phyloP scores from a whole-genome alignment of 495 filamentous ascomycete species.

The Aspergillus sparsus region DNA sequence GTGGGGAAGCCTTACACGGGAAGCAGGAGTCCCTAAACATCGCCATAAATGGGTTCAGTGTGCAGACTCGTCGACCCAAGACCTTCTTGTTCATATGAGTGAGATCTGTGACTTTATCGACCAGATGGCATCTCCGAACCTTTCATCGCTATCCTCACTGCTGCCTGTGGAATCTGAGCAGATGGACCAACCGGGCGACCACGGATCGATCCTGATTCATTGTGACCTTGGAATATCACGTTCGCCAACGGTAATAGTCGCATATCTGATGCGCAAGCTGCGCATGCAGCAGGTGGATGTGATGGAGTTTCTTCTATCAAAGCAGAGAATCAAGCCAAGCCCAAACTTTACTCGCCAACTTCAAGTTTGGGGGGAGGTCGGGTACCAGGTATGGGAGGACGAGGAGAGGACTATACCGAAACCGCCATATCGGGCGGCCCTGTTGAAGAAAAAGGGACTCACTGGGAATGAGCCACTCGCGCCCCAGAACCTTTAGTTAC shows the following conservation, averaged over 20 bases:
- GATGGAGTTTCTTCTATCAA: constrained; percentile 21
- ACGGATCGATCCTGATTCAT: constrained; percentile 36
- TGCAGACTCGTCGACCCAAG: constrained; percentile 38
- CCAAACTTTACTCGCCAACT: constrained; percentile 31
- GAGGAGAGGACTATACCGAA: constrained; percentile 32
- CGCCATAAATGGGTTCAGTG: constrained; percentile 38
- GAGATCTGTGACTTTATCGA: constrained; percentile 47
- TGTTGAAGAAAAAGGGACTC: constrained; percentile 26
- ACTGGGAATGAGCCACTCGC: constrained; percentile 34
- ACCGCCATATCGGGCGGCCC: constrained; percentile 25
- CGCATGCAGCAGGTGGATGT: constrained; percentile 10
- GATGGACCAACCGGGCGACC: constrained; percentile 9
- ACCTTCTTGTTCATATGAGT: constrained; percentile 34
- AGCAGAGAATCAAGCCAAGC: constrained; percentile 30
- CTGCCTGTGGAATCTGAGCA: constrained; percentile 8
- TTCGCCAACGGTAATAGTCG: constrained; percentile 36
- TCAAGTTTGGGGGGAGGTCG: constrained; percentile 32
- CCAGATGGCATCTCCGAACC: constrained; percentile 27
- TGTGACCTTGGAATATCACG: constrained; percentile 41
- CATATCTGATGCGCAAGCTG: constrained; percentile 36
- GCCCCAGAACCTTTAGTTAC: neutral
- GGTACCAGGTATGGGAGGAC: constrained; percentile 39
- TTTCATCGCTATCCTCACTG: constrained; percentile 23
- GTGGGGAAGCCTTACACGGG: constrained; percentile 24
- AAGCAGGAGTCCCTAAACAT: constrained; percentile 31